Base-by-base conservation (phyloP, 768 basidiomycete genomes). In the Kwoniella pini region DNA sequence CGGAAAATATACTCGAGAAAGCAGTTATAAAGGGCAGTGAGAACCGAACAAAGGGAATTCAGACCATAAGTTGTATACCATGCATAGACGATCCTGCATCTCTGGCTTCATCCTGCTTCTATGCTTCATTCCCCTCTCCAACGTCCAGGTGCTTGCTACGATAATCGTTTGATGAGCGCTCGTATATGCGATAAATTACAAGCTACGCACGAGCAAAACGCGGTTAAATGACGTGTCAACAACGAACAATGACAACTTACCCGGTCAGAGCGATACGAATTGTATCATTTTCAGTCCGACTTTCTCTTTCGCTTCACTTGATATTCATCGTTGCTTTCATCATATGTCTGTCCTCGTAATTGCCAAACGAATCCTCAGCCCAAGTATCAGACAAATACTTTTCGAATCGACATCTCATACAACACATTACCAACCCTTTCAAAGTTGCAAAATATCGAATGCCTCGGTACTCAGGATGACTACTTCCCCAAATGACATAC, bases 401-500 rank as follows among this genome's bases (percentile, higher is more conserved):
- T n/a, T n/a, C 46, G 26, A 49, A 15, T 27, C 46, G 7, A 6
- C 7, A 45, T 19, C 28, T 31, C 24, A 42, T 12, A n/a, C n/a
- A n/a, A n/a, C n/a, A n/a, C n/a, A n/a, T n/a, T n/a, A n/a, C n/a
- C n/a, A n/a, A n/a, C n/a, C n/a, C n/a, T n/a, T n/a, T n/a, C n/a
- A n/a, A n/a, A n/a, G n/a, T n/a, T n/a, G n/a, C n/a, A n/a, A n/a
- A n/a, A n/a, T 50, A 24, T 31, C 48, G 15, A 46, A 2, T n/a
- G n/a, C n/a, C 24, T 13, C 12, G 13, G 19, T 6, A 39, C 22
- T 24, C 17, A 48, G 13, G 13, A 62, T 57, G 54, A 48, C 54
- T 26, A 50, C 44, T 22, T 36, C 51, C 17, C 51, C 57, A 13
- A 44, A 48, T 3, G 60, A 70, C 13, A 71, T 75, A 17, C 70